A percentile compares a stretch with the other conserved stretches of the same genome.
These are phyloP conservation scores for Cnidoscolus chayamansa DNA, from an alignment of 441 rosid genomes.

Conservation along the genomic window DNA sequence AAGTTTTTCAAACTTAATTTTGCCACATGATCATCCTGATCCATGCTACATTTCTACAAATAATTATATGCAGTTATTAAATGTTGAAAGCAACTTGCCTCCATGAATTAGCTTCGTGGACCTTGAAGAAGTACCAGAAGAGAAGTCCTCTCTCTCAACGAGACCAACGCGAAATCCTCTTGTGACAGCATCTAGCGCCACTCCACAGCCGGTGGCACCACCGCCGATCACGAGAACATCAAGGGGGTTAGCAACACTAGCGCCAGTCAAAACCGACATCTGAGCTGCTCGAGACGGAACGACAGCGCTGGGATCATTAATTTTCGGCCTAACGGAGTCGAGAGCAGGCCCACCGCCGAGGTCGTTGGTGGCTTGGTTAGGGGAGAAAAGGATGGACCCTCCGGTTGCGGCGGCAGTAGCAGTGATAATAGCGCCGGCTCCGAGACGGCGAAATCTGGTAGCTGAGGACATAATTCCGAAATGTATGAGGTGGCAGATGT, in stretches of 20 bases:
- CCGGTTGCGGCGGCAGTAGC: constrained; percentile 50
- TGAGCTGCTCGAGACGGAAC: constrained; percentile 68
- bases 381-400: constrained; percentile 32
- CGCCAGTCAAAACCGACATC: constrained; percentile 56
- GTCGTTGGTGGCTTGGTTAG: constrained; percentile 54
- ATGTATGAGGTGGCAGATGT: not conserved
- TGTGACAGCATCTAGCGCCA: constrained; percentile 80
- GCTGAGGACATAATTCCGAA: constrained; percentile 64
- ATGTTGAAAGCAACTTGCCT: constrained; percentile 36
- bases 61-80: no score
- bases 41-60: no score
- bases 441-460: constrained; percentile 55
- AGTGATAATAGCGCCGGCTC: constrained; percentile 44
- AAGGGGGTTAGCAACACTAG: constrained; percentile 56
- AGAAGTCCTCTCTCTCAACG: constrained; percentile 92
- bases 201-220: constrained; percentile 94
- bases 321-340: constrained; percentile 47
- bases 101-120: constrained; percentile 93
- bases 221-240: constrained; percentile 91
- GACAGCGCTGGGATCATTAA: constrained; percentile 47
- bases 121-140: constrained; percentile 90
- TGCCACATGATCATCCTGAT: no score
- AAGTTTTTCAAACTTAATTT: not conserved
- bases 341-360: constrained; percentile 38
- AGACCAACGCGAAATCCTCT: constrained; percentile 88